These are phyloP conservation scores for Thelephora ganbajun DNA, from an alignment of 768 basidiomycete genomes.

Conservation along the genomic window DNA sequence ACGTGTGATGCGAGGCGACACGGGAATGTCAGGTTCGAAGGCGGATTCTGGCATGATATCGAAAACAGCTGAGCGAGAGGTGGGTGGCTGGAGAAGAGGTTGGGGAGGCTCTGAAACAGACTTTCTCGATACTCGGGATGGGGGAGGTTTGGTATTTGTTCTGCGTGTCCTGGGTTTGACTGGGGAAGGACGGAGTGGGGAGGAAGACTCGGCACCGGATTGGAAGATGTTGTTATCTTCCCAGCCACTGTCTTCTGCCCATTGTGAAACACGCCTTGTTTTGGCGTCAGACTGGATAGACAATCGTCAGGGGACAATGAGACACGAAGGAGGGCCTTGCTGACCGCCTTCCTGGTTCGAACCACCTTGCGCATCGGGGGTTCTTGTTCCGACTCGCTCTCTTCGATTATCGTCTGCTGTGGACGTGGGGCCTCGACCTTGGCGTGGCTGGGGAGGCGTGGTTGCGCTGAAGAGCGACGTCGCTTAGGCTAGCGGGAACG, in stretches of 20 bases:
- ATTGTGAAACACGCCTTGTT: conserved; percentile 37
- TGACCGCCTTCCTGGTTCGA: conserved; percentile 44
- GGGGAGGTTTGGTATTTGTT: conserved; percentile 24
- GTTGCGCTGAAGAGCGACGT: conserved; percentile 68
- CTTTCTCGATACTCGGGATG: conserved; percentile 40
- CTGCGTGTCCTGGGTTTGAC: conserved; percentile 23
- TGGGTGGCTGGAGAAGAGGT: not conserved
- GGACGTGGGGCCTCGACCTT: conserved; percentile 25
- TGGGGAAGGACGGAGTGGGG: conserved; percentile 54
- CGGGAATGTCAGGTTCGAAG: conserved; percentile 4
- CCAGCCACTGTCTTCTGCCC: conserved; percentile 66
- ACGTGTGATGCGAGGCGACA: not conserved
- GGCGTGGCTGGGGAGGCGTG: conserved; percentile 35
- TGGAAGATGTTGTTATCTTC: conserved; percentile 87
- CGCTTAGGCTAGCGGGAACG: conserved; percentile 47
- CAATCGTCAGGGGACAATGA: conserved; percentile 13
- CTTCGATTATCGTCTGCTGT: conserved; percentile 31
- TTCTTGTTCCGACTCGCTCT: conserved; percentile 60
- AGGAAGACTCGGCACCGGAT: conserved; percentile 81
- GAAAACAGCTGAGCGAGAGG: conserved; percentile 41
- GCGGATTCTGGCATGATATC: conserved; percentile 21
- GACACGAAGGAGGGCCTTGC: conserved; percentile 6
- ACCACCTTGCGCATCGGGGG: conserved; percentile 45
- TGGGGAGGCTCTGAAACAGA: conserved; percentile 45
- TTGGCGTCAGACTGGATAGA: conserved; percentile 27